Conservation (phyloP, 192 early-diverging fungal genomes). For the Kappamyces sp. region DNA sequence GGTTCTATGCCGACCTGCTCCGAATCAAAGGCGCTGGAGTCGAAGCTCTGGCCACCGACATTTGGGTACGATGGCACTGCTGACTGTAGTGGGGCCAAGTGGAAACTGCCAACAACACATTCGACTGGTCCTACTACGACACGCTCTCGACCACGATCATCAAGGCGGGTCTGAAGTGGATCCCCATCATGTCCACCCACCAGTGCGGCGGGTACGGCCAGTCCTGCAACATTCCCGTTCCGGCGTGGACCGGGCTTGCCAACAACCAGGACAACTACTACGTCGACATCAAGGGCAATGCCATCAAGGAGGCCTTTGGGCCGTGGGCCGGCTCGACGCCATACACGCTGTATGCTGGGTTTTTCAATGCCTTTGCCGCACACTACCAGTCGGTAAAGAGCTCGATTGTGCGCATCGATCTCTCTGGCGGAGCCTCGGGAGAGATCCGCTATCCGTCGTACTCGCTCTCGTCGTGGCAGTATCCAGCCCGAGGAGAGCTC, state of each 20-base stretch:
- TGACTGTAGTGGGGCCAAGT: constrained; percentile 10
- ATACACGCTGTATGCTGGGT: constrained; percentile 9
- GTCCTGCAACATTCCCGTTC: constrained; percentile 15
- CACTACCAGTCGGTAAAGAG: constrained; percentile 3
- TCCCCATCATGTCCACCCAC: constrained; percentile 23
- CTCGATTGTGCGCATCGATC: constrained; percentile 14
- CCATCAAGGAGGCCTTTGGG: constrained; percentile 10
- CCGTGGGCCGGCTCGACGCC: constrained; percentile 15
- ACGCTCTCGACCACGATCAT: constrained; percentile 16
- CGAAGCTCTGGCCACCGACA: constrained; percentile 7
- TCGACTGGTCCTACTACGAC: constrained; percentile 23
- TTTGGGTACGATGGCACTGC: constrained; percentile 3
- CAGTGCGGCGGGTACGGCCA: constrained; percentile 9
- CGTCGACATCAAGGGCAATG: constrained; percentile 6
- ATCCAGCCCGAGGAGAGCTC: constrained; percentile 13
- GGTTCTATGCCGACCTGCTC: constrained; percentile 11
- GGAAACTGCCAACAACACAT: constrained; percentile 12
- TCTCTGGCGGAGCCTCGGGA: constrained; percentile 17
- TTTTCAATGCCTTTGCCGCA: constrained; percentile 11
- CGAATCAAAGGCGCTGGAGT: constrained; percentile 14
- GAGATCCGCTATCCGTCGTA: constrained; percentile 17
- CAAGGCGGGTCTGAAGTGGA: constrained; percentile 20
- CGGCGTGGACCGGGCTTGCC: constrained; percentile 13
- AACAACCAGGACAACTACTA: constrained; percentile 12
- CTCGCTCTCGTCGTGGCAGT: not conserved